A percentile compares a stretch with the other conserved stretches of the same genome.
Evolutionary conservation across 2,329 filamentous ascomycete species (phyloP).

Genomic region (Dothideomycetes sp.): DNA sequence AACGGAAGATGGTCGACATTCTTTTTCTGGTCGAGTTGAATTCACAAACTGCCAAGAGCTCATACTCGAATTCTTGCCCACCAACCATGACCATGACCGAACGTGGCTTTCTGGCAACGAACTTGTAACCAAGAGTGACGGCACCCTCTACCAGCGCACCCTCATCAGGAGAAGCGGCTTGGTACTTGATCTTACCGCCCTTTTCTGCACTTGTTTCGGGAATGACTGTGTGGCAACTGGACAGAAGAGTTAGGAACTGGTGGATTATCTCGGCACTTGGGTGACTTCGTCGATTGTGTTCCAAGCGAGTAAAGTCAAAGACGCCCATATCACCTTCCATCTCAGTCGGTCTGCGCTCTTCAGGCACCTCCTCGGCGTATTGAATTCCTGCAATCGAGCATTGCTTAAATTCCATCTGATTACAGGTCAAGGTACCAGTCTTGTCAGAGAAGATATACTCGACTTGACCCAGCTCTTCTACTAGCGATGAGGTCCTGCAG

Average conservation of each 20-base stretch:
- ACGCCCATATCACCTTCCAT: constrained; percentile 70
- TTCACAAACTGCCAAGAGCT: constrained; percentile 92
- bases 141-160: constrained; percentile 94
- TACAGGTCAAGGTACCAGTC: constrained; percentile 94
- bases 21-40: constrained; percentile 97
- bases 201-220: constrained; percentile 77
- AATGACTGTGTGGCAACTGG: constrained; percentile 95
- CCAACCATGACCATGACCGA: constrained; percentile 74
- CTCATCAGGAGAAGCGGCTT: constrained; percentile 94
- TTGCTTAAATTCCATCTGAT: constrained; percentile 97
- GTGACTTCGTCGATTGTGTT: constrained; percentile 56
- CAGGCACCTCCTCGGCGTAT: constrained; percentile 84
- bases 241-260: constrained; percentile 77
- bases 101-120: constrained; percentile 80
- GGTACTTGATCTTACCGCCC: constrained; percentile 81
- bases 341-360: constrained; percentile 68
- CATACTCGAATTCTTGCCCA: constrained; percentile 69
- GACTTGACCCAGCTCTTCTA: constrained; percentile 95
- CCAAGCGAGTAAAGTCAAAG: constrained; percentile 71
- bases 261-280: constrained; percentile 54
- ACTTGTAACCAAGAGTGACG: constrained; percentile 74
- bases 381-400: constrained; percentile 88
- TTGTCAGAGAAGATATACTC: constrained; percentile 99
- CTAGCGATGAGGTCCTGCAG: constrained; percentile 89
- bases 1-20: constrained; percentile 96